Base-by-base conservation (phyloP, 1,139 yeast genomes). In the Lodderomyces theae region DNA sequence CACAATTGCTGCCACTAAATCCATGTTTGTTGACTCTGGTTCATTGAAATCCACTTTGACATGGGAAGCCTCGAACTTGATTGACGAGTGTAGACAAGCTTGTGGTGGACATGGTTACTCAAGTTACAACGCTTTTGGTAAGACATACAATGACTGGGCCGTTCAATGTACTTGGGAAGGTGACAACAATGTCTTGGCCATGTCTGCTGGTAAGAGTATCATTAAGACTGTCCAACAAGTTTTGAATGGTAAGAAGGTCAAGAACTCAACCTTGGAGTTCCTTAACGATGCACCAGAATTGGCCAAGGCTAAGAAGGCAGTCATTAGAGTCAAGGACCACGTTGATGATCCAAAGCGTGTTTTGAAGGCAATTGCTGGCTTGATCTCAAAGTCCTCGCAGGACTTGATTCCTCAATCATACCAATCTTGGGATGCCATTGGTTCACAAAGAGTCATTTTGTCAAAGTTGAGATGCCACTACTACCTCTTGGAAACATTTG, bases 101-200 rank as follows among this genome's bases (percentile, higher is more conserved):
- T 89, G 96, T 67, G 97, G 97, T 64, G 97, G 97, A 39, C 96
- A 88, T 58, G 97, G 97, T 35, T 89, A 89, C 65, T 86, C 95
- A 19, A 79, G 90, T 15, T 89, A 89, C 68, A 80, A 86, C 51
- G 96, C 92, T 3, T 86, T 89, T 58, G 96, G 95, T 42, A 87
- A 85, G 59, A 92, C 90, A 24, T 86, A 79, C 64, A 77, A 79
- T 48, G 97, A 89, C 62, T 90, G 96, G 89, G 95, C 86, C 25
- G 97, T 89, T 37, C 96, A 89, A 68, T 87, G 95, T 66, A 89
- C 96, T 19, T 89, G 97, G 97, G 97, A 89, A 69, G 97, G 97
- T 64, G 97, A 89, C 63, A 89, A 89, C 70, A 88, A 83, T 57
- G 83, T 89, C 39, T 72, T 89, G 53, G 87, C 89, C 8, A 79